Conservation (phyloP, 768 basidiomycete genomes). For the Pleurotus tuoliensis region DNA sequence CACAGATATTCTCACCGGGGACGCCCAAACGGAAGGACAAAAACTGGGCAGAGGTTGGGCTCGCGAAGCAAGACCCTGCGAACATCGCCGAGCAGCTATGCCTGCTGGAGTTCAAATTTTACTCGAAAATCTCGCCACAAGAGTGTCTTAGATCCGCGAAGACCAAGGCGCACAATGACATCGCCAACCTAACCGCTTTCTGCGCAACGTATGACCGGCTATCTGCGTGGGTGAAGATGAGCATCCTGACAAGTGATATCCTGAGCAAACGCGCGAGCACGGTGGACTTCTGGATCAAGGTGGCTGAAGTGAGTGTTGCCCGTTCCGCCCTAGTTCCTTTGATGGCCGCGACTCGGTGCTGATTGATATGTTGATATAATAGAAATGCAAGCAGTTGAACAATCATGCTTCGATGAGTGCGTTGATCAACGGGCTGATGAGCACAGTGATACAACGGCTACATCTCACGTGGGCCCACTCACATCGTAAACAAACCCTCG, state of each 20-base stretch:
- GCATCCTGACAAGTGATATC: slow-evolving; percentile 49
- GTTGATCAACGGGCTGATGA: slow-evolving; percentile 59
- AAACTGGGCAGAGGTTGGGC: slow-evolving; percentile 51
- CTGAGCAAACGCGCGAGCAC: slow-evolving; percentile 53
- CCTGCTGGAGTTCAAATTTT: slow-evolving; percentile 67
- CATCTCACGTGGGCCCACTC: slow-evolving; percentile 68
- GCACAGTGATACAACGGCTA: slow-evolving; percentile 51
- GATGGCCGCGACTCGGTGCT: not conserved
- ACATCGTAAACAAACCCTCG: slow-evolving; percentile 44
- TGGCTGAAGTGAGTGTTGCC: slow-evolving; percentile 58
- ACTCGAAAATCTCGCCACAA: slow-evolving; percentile 62
- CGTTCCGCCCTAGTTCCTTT: not conserved
- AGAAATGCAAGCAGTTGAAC: slow-evolving; percentile 64
- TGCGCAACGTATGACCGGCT: slow-evolving; percentile 60
- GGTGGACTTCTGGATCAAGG: slow-evolving; percentile 73
- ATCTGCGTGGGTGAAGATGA: slow-evolving; percentile 63
- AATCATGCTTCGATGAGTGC: slow-evolving; percentile 70
- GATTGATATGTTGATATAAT: slow-evolving; percentile 11
- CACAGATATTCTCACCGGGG: slow-evolving; percentile 15
- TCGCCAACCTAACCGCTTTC: slow-evolving; percentile 48
- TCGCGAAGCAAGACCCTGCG: slow-evolving; percentile 61
- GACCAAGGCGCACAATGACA: slow-evolving; percentile 29
- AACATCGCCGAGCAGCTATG: slow-evolving; percentile 80
- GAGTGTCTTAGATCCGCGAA: slow-evolving; percentile 72
- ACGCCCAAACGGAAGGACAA: slow-evolving; percentile 34